phyloP scores from a whole-genome alignment of 306 rosid species.

The Cercis canadensis region DNA sequence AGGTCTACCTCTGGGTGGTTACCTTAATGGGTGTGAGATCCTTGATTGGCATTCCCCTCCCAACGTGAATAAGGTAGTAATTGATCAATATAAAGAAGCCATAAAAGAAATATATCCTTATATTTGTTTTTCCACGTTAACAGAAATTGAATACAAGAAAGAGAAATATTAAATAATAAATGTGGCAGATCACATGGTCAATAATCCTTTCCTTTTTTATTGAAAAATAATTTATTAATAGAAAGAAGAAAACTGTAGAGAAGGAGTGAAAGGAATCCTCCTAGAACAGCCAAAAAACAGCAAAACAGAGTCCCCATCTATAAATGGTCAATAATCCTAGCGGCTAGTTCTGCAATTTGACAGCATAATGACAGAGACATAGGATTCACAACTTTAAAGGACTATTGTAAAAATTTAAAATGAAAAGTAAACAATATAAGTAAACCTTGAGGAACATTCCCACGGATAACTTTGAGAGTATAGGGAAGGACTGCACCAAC shows the following conservation, averaged over 20 bases:
- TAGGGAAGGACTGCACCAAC: conserved; percentile 76
- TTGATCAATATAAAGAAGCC: background rate
- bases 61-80: background rate
- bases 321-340: conserved; percentile 24
- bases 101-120: background rate
- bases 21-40: no score
- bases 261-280: background rate
- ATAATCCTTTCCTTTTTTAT: no score
- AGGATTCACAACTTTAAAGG: conserved; percentile 22
- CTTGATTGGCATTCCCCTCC: background rate
- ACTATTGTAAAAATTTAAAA: conserved; percentile 24
- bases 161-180: no score
- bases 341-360: conserved; percentile 21
- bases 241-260: background rate
- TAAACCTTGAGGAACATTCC: conserved; percentile 81
- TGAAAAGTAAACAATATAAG: conserved; percentile 32
- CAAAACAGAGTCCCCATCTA: conserved; percentile 30
- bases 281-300: conserved; percentile 11
- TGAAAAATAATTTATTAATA: background rate
- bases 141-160: background rate
- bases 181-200: no score
- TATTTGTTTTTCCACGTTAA: background rate
- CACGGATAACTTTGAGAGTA: conserved; percentile 78
- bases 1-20: no score
- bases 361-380: conserved; percentile 25